Evolutionary conservation across 2,329 filamentous ascomycete genomes (phyloP), one percentile per base, ranked within the genome.

Genomic region (Aureobasidium sp.): DNA sequence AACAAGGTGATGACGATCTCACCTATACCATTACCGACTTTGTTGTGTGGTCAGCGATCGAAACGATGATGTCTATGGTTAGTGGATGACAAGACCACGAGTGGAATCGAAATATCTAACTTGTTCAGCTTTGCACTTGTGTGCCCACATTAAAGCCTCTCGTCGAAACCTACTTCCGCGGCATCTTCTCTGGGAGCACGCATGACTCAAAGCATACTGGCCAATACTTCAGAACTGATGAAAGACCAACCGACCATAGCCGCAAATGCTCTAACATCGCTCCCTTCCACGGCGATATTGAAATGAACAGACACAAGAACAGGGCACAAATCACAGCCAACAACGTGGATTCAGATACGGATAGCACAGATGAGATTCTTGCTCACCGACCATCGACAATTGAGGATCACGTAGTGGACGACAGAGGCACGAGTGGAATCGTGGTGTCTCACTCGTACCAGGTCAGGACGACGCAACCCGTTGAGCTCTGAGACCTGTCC

Each of bases 291-390:
- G 17, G n/a, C 6, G 43, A 58, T n/a, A 37, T 59, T 25, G 55
- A 59, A 13, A 1, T 59, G 17, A 17, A 33, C 31, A 46, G 29
- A 29, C 43, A 46, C 17, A 60, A 60, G 38, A 53, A 54, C 21
- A 15, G 23, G 47, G 47, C 58, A 15, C 58, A 53, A 19, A 21
- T 60, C 6, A 60, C 47, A 17, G 58, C 49, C 27, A 54, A 60
- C 27, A 31, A 54, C n/a, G 47, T 54, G 19, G 58, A 60, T 25
- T 54, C 47, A 7, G 58, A 60, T 27, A 38, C 35, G 15, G 47
- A 60, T 11, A 60, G 58, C 21, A 54, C 47, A 17, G 47, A 54
- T 25, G 42, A 60, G 21, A 60, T 60, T 21, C 46, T 60, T 17
- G 21, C n/a, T 37, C 31, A 57, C 1, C 33, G 25, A 13, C 55